Base-by-base conservation (phyloP, 2,329 filamentous ascomycete species). In the Penicillium carneum region DNA sequence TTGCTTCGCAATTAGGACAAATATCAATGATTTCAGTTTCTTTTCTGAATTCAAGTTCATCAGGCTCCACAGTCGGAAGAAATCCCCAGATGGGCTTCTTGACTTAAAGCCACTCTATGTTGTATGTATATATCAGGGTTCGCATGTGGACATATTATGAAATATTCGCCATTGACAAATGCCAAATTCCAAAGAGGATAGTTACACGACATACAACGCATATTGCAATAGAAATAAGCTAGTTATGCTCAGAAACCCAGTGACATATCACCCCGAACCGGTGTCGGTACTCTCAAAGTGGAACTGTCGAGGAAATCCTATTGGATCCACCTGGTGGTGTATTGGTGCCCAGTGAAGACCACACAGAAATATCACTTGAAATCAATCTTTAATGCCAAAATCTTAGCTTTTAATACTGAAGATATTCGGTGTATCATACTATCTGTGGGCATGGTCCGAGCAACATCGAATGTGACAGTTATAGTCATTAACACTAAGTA, bases 241-340 rank as follows among this genome's bases (percentile, higher is more conserved):
- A 10, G n/a, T 2, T 29, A 26, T 52, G 46, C 20, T 58, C 39
- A 58, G 20, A 58, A 34, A 29, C 6, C 3, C 18, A 38, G 11
- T 53, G 41, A 45, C 33, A 46, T 33, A 58, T 58, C 47, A 45
- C 18, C n/a, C 16, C 10, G 16, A 39, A 46, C 56, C 56, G 41
- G 26, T 47, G 48, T 29, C 23, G 56, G 42, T 47, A 23, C 20
- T 42, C 23, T 36, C 12, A 16, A 20, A 46, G 56, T 39, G 48
- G 56, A 36, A 39, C 33, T 55, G 41, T 14, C 23, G 14, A 36
- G 18, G 18, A 18, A 43, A 43, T n/a, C 18, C 20, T 26, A 50
- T 52, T 51, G 39, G 56, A 18, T 53, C 56, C 48, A 58, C 41
- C 39, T n/a, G 12, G 11, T 12, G 14, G 47, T 36, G 33, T 49